Base-by-base conservation (phyloP, 2,329 filamentous ascomycete species). In the Chaetomium globosum region DNA sequence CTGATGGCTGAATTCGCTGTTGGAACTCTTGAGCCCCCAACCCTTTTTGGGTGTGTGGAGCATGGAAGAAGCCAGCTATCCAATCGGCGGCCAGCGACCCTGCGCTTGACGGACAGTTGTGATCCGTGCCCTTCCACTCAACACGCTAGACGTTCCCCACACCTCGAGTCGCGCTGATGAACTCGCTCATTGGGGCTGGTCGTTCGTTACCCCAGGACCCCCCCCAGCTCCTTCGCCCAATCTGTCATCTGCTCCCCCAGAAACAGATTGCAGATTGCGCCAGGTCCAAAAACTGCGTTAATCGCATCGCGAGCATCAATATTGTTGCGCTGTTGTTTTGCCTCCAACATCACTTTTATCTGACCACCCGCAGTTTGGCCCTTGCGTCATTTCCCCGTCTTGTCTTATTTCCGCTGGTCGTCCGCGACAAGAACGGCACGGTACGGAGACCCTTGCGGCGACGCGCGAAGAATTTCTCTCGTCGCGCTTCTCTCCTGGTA, bases 221-320 rank as follows among this genome's bases (percentile, higher is more conserved):
- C 46, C 48, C 70, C 69, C 67, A 61, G 49, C 64, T 61, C 64
- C 59, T 68, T 63, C 64, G 64, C 58, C 67, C 67, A 70, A 68
- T 69, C 66, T 66, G 61, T 64, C 68, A 53, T 46, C 26, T 51
- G 21, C n/a, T 53, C 65, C 67, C 66, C 67, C 66, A 66, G 65
- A 60, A 69, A 67, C 60, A 67, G 68, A 60, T 69, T 69, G 65
- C 67, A 64, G 63, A 64, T 69, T 67, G 65, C 67, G 69, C 67
- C 66, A 58, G 54, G 33, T 56, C 31, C 65, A 54, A 57, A 43
- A 52, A 60, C 57, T 57, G 54, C 54, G 36, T 67, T 61, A 63
- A 70, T 67, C 67, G 65, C 67, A 71, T 70, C 66, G 59, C 64
- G 33, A 56, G 57, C 54, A 54, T 64, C 59, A 16, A 21, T 54